Evolutionary conservation across 1,284 basidiomycete genomes (phyloP), one percentile per base, ranked within the genome.

Genomic region (Ceratobasidium papillatum): DNA sequence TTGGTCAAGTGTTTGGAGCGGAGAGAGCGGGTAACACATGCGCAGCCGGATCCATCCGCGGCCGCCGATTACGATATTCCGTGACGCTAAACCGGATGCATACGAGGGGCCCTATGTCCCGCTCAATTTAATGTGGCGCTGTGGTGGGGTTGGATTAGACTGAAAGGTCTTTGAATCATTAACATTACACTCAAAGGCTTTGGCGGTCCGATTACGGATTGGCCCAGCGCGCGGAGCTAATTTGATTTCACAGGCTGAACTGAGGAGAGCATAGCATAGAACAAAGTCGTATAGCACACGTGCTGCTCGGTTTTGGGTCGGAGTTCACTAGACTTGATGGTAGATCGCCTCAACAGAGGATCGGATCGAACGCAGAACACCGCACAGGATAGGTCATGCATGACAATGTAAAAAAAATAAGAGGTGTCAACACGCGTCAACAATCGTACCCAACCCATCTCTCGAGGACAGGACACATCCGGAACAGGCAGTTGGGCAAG

Each of bases 161-260:
- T 22, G n/a, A 27, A 27, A 14, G 19, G 30, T 12, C 5, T 34
- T 27, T 17, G 30, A 19, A 14, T 56, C 17, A 11, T 47, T 7
- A 47, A n/a, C 45, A 30, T 30, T 56, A 17, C 27, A 56, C 17
- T 32, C 56, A 41, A 34, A 38, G 66, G 25, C 36, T 22, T 43
- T 45, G 41, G 56, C 52, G 54, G 41, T 71, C 52, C 68, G 68
- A 45, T 71, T 71, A 47, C 54, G 68, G 68, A 51, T 69, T 71
- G 68, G 68, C n/a, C 56, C 68, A 56, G 32, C 56, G 22, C 51
- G 43, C 56, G 68, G 68, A 38, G 32, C 25, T 36, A 25, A 71
- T 71, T 71, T 71, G 68, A 69, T 56, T 22, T 52, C 12, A 7
- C 14, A n/a, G n/a, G 9, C 30, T 51, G 61, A 43, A 43, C 8